Evolutionary conservation across 441 rosid species (phyloP).

Genomic region (Pelargonium myrrhifolium): DNA sequence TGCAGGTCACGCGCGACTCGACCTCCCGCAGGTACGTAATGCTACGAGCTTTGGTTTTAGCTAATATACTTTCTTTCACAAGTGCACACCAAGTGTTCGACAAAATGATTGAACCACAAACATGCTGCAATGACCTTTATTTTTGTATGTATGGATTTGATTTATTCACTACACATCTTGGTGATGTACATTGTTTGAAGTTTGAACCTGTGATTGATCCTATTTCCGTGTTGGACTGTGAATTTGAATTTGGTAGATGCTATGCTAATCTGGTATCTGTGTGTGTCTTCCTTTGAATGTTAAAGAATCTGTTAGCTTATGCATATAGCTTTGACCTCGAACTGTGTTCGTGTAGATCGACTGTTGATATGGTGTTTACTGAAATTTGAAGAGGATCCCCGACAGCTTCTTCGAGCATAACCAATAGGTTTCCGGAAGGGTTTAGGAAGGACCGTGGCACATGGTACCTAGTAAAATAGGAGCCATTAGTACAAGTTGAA

Average conservation of each 20-base stretch:
- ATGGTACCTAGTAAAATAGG: slow-evolving; percentile 42
- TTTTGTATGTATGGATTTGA: too few species aligned
- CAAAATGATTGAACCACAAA: too few species aligned
- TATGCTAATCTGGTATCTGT: background rate
- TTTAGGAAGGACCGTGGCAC: slow-evolving; percentile 57
- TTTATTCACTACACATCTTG: background rate
- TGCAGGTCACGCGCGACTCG: too few species aligned
- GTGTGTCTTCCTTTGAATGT: slow-evolving; percentile 4
- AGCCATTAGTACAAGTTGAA: background rate
- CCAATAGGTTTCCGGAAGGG: slow-evolving; percentile 34
- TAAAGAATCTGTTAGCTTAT: background rate
- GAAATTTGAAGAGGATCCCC: slow-evolving; percentile 59
- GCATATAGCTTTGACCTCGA: slow-evolving; percentile 7
- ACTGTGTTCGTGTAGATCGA: background rate
- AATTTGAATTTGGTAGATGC: background rate
- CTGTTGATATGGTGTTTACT: slow-evolving; percentile 41
- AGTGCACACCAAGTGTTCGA: too few species aligned
- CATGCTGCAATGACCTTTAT: too few species aligned
- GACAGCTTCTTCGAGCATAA: slow-evolving; percentile 54
- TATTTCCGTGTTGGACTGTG: background rate
- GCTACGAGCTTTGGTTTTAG: too few species aligned
- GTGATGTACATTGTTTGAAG: background rate
- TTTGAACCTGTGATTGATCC: background rate
- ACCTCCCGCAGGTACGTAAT: too few species aligned
- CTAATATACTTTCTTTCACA: too few species aligned